These are phyloP conservation scores for Fusarium xylarioides DNA, from an alignment of 2,329 filamentous ascomycete species.

Conservation along the genomic window DNA sequence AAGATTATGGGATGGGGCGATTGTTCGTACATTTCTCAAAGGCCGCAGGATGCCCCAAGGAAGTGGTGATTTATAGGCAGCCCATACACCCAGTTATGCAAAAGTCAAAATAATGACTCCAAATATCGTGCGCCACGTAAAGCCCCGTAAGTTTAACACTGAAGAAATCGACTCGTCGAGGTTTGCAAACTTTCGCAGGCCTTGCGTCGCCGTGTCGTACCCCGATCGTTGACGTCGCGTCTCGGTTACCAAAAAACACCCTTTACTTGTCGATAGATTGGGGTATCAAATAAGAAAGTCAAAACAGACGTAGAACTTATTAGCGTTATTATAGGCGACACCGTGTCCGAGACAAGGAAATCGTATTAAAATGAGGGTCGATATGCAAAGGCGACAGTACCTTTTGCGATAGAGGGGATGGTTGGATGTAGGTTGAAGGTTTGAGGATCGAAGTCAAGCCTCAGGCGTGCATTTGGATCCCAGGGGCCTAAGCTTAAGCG, in stretches of 20 bases:
- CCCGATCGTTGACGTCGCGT: conserved; percentile 16
- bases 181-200: conserved; percentile 15
- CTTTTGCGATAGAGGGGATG: conserved; percentile 23
- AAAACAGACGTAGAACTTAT: conserved; percentile 3
- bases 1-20: not conserved
- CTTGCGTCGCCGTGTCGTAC: conserved; percentile 9
- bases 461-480: conserved; percentile 15
- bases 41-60: conserved; percentile 25
- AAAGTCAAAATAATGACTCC: not conserved
- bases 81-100: conserved; percentile 33
- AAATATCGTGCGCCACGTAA: not conserved
- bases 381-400: conserved; percentile 21
- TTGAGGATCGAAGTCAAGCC: conserved; percentile 29
- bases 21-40: conserved; percentile 38
- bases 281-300: conserved; percentile 10
- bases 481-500: conserved; percentile 16
- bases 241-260: conserved; percentile 7
- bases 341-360: not conserved
- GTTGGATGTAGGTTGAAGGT: conserved; percentile 31
- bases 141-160: not conserved
- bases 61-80: conserved; percentile 19
- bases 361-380: conserved; percentile 14
- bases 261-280: not conserved
- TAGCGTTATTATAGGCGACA: conserved; percentile 1
- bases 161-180: not conserved